Conservation (phyloP, 2,329 filamentous ascomycete genomes). For the Bipolaris gigantea region DNA sequence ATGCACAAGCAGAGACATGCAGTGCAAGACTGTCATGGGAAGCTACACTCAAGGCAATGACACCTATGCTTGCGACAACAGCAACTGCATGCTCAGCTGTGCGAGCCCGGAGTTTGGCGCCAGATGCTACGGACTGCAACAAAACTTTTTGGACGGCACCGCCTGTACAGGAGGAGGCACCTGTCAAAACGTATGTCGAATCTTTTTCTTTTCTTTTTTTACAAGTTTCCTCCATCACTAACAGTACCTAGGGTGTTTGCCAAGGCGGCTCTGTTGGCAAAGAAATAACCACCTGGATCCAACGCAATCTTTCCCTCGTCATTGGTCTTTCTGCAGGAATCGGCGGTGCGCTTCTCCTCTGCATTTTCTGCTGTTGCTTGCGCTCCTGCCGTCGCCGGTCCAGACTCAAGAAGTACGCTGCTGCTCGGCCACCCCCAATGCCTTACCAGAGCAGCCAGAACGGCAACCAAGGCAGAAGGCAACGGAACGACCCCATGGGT, state of each 20-base stretch:
- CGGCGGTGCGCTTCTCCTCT: slow-evolving; percentile 68
- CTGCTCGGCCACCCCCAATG: slow-evolving; percentile 13
- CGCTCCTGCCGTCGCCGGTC: slow-evolving; percentile 51
- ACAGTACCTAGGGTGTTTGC: slow-evolving; percentile 64
- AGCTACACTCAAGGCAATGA: slow-evolving; percentile 71
- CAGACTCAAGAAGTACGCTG: slow-evolving; percentile 23
- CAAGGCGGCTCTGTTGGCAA: slow-evolving; percentile 68
- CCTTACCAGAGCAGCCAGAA: slow-evolving; percentile 2
- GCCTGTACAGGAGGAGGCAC: slow-evolving; percentile 76
- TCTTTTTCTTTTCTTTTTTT: background rate
- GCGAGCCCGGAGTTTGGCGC: slow-evolving; percentile 67
- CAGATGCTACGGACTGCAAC: slow-evolving; percentile 74
- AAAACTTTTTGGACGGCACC: slow-evolving; percentile 94
- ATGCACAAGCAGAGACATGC: slow-evolving; percentile 87
- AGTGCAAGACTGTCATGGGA: slow-evolving; percentile 85
- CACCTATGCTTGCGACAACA: slow-evolving; percentile 75
- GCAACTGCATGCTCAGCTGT: slow-evolving; percentile 77
- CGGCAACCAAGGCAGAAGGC: background rate
- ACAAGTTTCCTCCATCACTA: slow-evolving; percentile 6
- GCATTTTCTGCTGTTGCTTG: slow-evolving; percentile 67
- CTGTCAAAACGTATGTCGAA: slow-evolving; percentile 64
- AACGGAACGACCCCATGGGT: background rate
- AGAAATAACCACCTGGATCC: slow-evolving; percentile 75
- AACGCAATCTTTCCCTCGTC: slow-evolving; percentile 74
- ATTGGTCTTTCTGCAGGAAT: slow-evolving; percentile 76